Base-by-base conservation (phyloP, 2,329 filamentous ascomycete species). In the Alternaria ethzedia region DNA sequence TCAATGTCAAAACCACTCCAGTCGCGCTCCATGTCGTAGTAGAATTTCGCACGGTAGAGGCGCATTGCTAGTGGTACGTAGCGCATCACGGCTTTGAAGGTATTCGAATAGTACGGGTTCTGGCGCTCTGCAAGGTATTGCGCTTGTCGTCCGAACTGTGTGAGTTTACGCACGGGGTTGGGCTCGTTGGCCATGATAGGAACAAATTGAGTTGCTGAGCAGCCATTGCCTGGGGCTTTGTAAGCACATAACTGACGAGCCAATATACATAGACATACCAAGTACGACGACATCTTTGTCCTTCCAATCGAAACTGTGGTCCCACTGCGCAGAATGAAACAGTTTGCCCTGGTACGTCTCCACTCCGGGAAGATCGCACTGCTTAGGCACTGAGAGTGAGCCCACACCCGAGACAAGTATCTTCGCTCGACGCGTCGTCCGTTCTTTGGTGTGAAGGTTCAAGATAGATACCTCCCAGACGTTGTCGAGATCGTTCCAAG, bases 231-330 rank as follows among this genome's bases (percentile, higher is more conserved):
- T 79, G 59, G 8, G 21, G 20, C n/a, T 20, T 23, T 36, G 30
- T 64, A 13, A 56, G 54, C 54, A 43, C 15, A 5, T 2, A 20
- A 20, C 21, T 20, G 28, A 17, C 20, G 6, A 15, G 12, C 12
- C 2, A 0, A 6, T 15, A 13, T 10, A 13, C 11, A 9, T 3
- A 4, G 47, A 25, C 28, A 30, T 70, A 75, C 76, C 74, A 15
- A 76, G 61, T 2, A 76, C 74, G 17, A 74, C 76, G 12, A 79
- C 74, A 50, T 71, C 68, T 54, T 80, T 79, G 13, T 64, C 66
- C 13, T 65, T 81, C 72, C 88, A 83, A 75, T 82, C 87, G 76
- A 82, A 86, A 1, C 72, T 74, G 4, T 85, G 81, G 61, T 90
- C 83, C 76, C 75, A 78, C 32, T 71, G 61, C 3, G 75, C 75